phyloP scores from a whole-genome alignment of 2,329 filamentous ascomycete species.

The Cercospora brassicicola region DNA sequence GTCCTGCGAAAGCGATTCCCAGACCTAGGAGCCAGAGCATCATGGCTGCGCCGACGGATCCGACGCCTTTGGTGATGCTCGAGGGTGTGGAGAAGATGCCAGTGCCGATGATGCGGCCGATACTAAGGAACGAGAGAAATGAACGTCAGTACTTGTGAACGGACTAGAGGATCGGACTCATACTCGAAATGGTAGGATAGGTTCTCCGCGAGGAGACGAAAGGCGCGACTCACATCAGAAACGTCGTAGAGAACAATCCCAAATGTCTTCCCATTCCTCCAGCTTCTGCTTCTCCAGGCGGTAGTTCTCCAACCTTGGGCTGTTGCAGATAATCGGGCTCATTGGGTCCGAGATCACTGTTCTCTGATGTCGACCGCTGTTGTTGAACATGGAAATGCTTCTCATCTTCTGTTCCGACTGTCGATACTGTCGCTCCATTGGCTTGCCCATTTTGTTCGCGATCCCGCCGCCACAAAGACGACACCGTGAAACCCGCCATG shows the following conservation, averaged over 20 bases:
- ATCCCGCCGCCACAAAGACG: background rate
- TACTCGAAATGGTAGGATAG: too few species aligned
- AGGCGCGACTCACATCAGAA: conserved; percentile 8
- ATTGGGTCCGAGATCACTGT: background rate
- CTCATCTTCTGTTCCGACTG: background rate
- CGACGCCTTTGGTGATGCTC: conserved; percentile 42
- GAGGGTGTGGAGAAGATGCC: conserved; percentile 21
- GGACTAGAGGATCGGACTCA: too few species aligned
- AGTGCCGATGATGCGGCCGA: conserved; percentile 21
- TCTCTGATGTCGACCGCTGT: background rate
- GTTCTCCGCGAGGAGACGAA: too few species aligned
- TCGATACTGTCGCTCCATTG: background rate
- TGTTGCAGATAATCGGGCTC: background rate
- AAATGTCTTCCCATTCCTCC: conserved; percentile 22
- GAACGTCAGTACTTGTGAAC: too few species aligned
- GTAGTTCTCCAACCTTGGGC: conserved; percentile 10
- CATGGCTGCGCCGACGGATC: conserved; percentile 62
- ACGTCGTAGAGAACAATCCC: conserved; percentile 22
- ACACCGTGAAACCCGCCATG: background rate
- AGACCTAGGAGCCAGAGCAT: conserved; percentile 66
- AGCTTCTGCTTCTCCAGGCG: conserved; percentile 15
- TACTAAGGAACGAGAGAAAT: too few species aligned
- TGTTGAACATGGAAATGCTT: background rate
- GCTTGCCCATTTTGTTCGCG: background rate
- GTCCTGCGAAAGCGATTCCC: conserved; percentile 56